These are phyloP conservation scores for Vitis hybrid DNA, from an alignment of 177 flowering plant genomes.

Conservation along the genomic window DNA sequence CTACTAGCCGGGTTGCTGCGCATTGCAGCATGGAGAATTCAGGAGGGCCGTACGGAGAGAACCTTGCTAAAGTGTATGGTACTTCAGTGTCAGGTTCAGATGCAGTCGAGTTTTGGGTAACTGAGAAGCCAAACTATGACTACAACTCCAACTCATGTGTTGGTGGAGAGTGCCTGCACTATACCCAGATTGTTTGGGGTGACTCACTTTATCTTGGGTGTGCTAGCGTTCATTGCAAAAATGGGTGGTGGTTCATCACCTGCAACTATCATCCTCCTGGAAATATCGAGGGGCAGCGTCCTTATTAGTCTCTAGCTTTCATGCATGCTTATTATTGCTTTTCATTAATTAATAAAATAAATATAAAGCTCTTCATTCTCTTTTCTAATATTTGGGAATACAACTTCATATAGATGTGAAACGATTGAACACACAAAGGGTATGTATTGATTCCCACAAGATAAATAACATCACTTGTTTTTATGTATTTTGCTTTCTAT, in stretches of 20 bases:
- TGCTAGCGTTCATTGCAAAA: background rate
- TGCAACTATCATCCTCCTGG: conserved; percentile 22
- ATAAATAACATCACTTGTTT: too few relatives aligned
- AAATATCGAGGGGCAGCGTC: background rate
- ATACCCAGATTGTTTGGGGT: conserved; percentile 1
- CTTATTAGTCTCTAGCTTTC: background rate
- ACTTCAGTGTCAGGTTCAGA: too few relatives aligned
- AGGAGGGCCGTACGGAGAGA: conserved; percentile 40
- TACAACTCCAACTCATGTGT: conserved; percentile 25
- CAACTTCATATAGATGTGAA: too few relatives aligned
- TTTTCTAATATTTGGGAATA: too few relatives aligned
- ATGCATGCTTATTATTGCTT: too few relatives aligned
- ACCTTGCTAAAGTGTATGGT: conserved; percentile 24
- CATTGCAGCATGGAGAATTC: conserved; percentile 34
- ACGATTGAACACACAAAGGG: too few relatives aligned
- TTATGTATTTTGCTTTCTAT: too few relatives aligned
- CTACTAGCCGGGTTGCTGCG: conserved; percentile 20
- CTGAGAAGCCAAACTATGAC: conserved; percentile 17
- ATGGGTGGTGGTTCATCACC: background rate
- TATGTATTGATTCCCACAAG: too few relatives aligned
- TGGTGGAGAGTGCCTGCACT: background rate
- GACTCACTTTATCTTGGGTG: background rate
- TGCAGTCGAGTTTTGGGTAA: too few relatives aligned
- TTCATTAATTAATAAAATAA: too few relatives aligned
- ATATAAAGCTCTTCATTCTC: too few relatives aligned